Evolutionary conservation across 371 early-diverging fungal species (phyloP), one percentile per base, ranked within the genome.

Genomic region (Gilbertella persicaria): DNA sequence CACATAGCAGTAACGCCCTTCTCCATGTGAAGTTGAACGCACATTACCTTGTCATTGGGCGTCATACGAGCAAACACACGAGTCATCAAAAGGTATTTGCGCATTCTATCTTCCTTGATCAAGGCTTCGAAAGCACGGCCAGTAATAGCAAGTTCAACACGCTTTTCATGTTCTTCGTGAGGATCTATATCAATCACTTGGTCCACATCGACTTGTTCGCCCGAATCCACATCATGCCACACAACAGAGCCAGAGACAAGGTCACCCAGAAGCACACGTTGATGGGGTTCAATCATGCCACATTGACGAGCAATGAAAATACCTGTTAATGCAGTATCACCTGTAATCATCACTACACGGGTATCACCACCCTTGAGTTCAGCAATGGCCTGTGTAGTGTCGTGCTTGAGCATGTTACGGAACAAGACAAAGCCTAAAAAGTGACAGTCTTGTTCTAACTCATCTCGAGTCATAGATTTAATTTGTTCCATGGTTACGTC

Each of bases 291-390:
- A 28, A 94, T 80, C 80, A 96, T 87, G 16, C 88, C 89, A 65
- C 87, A 85, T 53, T 86, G 73, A 40, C 82, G 87, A 20, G 89
- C 95, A 56, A 96, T 88, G 58, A 83, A 91, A 26, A 92, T 79
- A 26, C 92, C 95, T 6, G 97, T 97, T 49, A 90, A 72, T 6
- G 92, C 86, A 35, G 88, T 88, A 66, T 97, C 97, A 40, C 97
- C 97, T 2, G 97, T 96, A 53, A 93, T 89, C 92, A 97, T 97
- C 4, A 93, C 85, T 16, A 73, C 69, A 33, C 91, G 83, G 16
- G 88, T 84, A 44, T 83, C 87, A 23, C 93, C 94, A 2, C 59
- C 67, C 53, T 88, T 87, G 35, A 98, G 82, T 55, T 87, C 83
- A 9, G 70, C 65, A 50, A 98, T 85, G 0, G 91, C 92, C 4